Base-by-base conservation (phyloP, 371 early-diverging fungal species). In the Mucor saturninus region DNA sequence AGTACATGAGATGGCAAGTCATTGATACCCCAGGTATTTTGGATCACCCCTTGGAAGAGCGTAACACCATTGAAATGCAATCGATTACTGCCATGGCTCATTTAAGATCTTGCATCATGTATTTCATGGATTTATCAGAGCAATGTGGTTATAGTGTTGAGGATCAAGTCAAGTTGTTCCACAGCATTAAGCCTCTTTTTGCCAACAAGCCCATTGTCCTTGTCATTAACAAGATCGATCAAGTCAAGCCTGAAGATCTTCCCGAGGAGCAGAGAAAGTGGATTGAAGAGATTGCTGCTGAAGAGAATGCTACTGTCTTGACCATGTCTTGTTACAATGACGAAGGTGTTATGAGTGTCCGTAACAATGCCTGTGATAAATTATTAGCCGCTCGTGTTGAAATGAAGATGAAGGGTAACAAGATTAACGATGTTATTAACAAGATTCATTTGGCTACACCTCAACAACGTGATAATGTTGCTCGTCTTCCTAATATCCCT, bases 61-160 rank as follows among this genome's bases (percentile, higher is more conserved):
- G 98, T 72, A 99, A 99, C 84, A 99, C 99, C 28, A 99, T 99
- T 73, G 99, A 99, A 84, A 99, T 99, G 99, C 99, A 99, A 80
- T 96, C 97, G 56, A 98, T 99, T 69, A 99, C 99, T 11, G 99
- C 99, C 37, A 88, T 99, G 67, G 99, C 99, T 21, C 99, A 99
- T 77, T 83, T 99, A 76, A 89, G 99, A 67, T 93, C 99, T 13
- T 94, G 96, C 62, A 93, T 99, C 71, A 79, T 99, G 78, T 99
- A 93, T 90, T 99, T 99, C 77, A 92, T 99, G 74, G 99, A 99
- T 81, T 77, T 99, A 38, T 97, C 98, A 14, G 99, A 98, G 75
- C 96, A 95, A 76, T 99, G 99, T 86, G 99, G 99, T 50, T 99
- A 99, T 88, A 91, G 93, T 69, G 86, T 99, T 63, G 88, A 83